Conservation (phyloP, 225 moss, liverwort and hornwort species). For the Pseudoscleropodium purum region DNA sequence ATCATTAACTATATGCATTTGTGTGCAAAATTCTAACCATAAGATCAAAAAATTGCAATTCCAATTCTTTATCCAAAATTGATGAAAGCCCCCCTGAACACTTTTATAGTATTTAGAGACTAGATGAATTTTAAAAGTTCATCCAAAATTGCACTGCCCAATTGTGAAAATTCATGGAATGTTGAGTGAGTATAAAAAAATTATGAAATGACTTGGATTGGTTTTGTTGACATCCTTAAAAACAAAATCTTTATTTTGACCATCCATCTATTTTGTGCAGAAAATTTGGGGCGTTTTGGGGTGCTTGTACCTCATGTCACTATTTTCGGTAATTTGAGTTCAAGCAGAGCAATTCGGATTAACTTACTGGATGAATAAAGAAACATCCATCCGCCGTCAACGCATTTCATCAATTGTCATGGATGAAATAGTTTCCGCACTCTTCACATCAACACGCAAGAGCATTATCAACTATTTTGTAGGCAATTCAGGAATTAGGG, state of each 20-base stretch:
- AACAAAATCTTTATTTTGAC: background rate
- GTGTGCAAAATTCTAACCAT: background rate
- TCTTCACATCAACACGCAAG: background rate
- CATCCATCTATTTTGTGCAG: background rate
- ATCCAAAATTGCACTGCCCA: background rate
- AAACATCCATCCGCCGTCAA: background rate
- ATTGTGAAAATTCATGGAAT: background rate
- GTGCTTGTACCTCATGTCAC: background rate
- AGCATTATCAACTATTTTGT: background rate
- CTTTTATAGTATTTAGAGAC: background rate
- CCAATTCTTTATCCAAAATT: background rate
- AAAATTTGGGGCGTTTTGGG: no score
- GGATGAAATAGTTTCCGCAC: background rate
- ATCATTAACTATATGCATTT: background rate
- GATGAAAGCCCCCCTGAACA: background rate
- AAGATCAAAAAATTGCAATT: background rate
- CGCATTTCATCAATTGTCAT: background rate
- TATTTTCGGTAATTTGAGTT: no score
- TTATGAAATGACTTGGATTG: accelerated
- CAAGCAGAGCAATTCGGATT: background rate
- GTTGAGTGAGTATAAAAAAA: background rate
- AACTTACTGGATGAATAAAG: background rate
- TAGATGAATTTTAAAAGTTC: background rate
- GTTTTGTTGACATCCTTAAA: background rate
- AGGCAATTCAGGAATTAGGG: background rate